These are phyloP conservation scores for Hypomyces perniciosus DNA, from an alignment of 2,329 filamentous ascomycete species.

Conservation along the genomic window DNA sequence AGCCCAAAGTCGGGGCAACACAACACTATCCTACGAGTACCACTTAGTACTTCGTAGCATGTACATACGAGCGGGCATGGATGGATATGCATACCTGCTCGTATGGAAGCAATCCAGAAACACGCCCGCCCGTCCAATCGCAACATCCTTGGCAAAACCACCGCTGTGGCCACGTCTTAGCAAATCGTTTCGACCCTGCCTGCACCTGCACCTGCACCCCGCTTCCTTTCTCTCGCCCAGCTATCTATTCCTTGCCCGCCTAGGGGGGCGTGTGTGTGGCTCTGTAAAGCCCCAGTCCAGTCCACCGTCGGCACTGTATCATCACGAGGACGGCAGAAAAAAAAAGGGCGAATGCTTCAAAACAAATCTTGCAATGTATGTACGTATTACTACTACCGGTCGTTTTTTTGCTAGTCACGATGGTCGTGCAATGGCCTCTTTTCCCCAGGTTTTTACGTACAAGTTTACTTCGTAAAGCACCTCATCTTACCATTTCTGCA, in stretches of 20 bases:
- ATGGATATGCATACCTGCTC: no score
- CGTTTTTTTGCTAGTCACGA: conserved; percentile 14
- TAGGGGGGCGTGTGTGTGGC: conserved; percentile 1
- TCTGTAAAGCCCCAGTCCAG: conserved; percentile 6
- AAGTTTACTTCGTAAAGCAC: conserved; percentile 7
- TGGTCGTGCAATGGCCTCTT: conserved; percentile 5
- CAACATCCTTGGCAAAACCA: neutral
- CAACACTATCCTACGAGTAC: no score
- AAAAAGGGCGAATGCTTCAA: neutral
- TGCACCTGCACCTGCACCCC: neutral
- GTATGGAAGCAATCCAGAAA: neutral
- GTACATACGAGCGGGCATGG: no score
- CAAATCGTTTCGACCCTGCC: conserved; percentile 1
- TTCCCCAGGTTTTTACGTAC: conserved; percentile 11
- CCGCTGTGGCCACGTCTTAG: conserved; percentile 6
- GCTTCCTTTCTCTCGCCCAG: neutral
- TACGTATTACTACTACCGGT: conserved; percentile 1
- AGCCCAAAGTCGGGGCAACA: no score
- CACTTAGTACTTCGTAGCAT: no score
- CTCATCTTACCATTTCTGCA: conserved; percentile 11
- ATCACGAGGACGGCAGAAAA: conserved; percentile 25
- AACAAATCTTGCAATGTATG: neutral
- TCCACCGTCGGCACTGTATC: conserved; percentile 17
- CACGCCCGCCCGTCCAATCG: neutral
- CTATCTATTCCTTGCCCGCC: neutral